Evolutionary conservation across 768 basidiomycete genomes (phyloP), one percentile per base, ranked within the genome.

Genomic region (Termitomyces sp.): DNA sequence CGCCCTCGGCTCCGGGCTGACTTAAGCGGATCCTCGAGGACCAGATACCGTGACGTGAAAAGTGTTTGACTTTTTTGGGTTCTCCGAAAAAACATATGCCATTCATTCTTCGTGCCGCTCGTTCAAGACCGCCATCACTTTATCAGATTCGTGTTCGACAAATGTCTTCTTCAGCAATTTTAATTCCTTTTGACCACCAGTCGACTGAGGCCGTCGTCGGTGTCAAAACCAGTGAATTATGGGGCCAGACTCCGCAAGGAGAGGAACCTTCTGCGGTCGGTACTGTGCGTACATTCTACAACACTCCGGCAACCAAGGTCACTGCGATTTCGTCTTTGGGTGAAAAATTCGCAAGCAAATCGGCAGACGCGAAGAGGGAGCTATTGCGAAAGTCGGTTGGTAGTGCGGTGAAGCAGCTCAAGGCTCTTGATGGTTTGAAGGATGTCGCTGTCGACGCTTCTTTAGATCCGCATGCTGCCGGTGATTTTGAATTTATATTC

Each of bases 401-500:
- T 10, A 81, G 76, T 49, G 88, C 84, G 6, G 82, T 92, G 42
- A 89, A 88, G 70, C 79, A 82, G 44, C 69, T 91, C 61, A 86
- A 79, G 61, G 75, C 67, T 14, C 71, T 84, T 7, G 83, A 89
- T 17, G 83, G 83, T 47, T 70, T 88, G 54, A 82, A 81, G 25
- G 80, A 82, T 49, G 81, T 88, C 41, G 56, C 73, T 23, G 71
- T 93, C 51, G 89, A 92, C 67, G 82, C 79, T 25, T 79, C 81
- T 7, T 58, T 67, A 1, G 88, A 92, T 68, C 79, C 89, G 21
- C 90, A 93, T 59, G 91, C 89, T 58, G 84, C 90, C 59, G 88
- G 90, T 89, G 60, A 23, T 79, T 49, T 41, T 7, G 6, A 9
- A 34, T 30, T n/a, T 2, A 37, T 54, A 10, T 3, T 50, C 43